Conservation (phyloP, 2,329 filamentous ascomycete species). For the Aspergillus sp. region DNA sequence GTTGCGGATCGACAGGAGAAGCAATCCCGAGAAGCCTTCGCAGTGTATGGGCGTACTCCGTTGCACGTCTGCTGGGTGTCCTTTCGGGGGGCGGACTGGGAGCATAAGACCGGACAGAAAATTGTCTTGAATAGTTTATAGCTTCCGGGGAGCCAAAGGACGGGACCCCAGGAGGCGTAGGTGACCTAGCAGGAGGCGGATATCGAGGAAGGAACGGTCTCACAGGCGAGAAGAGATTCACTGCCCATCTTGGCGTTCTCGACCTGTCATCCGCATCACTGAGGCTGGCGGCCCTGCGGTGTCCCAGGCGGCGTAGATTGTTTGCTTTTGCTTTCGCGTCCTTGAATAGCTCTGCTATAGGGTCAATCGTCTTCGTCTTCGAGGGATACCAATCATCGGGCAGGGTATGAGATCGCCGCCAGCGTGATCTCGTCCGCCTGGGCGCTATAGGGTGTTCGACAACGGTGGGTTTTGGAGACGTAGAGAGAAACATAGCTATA, state of each 20-base stretch:
- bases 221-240: conserved; percentile 19
- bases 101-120: conserved; percentile 11
- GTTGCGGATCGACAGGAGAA: conserved; percentile 8
- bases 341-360: conserved; percentile 1
- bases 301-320: not conserved
- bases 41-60: conserved; percentile 18
- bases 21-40: conserved; percentile 26
- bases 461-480: conserved; percentile 5
- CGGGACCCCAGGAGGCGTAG: conserved; percentile 40
- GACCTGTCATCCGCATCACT: conserved; percentile 16
- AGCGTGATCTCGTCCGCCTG: conserved; percentile 9
- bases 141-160: conserved; percentile 38
- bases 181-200: conserved; percentile 31
- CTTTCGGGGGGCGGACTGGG: conserved; percentile 1
- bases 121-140: conserved; percentile 23
- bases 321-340: not conserved
- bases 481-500: conserved; percentile 23
- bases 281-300: conserved; percentile 21
- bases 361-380: not conserved
- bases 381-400: conserved; percentile 6
- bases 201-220: conserved; percentile 26
- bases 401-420: conserved; percentile 13
- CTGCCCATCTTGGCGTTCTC: conserved; percentile 17
- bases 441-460: not conserved
- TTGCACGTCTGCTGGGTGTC: conserved; percentile 8